These are phyloP conservation scores for Sicyos edulis DNA, from an alignment of 306 rosid species.

Conservation along the genomic window DNA sequence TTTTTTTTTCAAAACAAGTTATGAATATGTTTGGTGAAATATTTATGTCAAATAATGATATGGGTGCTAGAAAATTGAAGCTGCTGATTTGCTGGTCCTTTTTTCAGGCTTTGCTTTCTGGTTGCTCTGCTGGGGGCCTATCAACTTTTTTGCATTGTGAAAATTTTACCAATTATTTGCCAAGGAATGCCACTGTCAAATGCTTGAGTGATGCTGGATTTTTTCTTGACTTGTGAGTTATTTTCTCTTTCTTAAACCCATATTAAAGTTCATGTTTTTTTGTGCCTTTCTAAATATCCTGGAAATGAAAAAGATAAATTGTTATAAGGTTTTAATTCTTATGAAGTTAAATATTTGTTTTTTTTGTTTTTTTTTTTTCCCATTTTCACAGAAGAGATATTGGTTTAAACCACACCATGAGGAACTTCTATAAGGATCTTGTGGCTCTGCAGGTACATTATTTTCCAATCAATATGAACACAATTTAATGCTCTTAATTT, in stretches of 20 bases:
- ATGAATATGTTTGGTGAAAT: background rate
- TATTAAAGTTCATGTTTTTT: background rate
- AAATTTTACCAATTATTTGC: constrained; percentile 56
- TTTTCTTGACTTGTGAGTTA: constrained; percentile 64
- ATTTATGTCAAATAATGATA: background rate
- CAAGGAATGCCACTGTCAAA: constrained; percentile 56
- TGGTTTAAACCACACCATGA: constrained; percentile 54
- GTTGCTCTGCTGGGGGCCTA: constrained; percentile 96
- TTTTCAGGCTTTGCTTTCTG: constrained; percentile 83
- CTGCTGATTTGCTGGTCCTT: constrained; percentile 13
- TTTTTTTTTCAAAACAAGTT: background rate
- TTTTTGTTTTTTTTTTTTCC: background rate
- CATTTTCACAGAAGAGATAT: constrained; percentile 54
- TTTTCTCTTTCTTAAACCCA: background rate
- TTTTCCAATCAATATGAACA: constrained; percentile 6
- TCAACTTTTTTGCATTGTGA: constrained; percentile 86
- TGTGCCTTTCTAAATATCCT: background rate
- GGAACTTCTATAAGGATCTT: constrained; percentile 50
- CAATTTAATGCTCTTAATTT: background rate
- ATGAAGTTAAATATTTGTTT: background rate
- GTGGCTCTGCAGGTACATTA: constrained; percentile 64
- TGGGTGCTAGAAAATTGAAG: constrained; percentile 2
- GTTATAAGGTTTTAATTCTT: no score
- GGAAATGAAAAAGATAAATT: background rate
- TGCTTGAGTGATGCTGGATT: constrained; percentile 95